phyloP scores from a whole-genome alignment of 371 early-diverging fungal species.

The Choanephora cucurbitarum region DNA sequence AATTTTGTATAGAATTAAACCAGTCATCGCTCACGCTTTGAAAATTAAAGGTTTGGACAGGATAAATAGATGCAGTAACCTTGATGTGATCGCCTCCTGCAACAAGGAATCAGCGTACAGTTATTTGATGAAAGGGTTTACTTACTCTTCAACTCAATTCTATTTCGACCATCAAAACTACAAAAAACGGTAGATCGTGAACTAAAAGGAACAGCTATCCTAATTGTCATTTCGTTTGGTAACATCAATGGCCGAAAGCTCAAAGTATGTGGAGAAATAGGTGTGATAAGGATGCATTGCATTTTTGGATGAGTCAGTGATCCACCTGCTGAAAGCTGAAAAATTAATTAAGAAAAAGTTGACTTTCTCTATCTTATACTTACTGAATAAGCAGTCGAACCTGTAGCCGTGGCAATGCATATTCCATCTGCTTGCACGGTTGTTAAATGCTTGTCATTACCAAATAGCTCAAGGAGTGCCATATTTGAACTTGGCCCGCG shows the following conservation, averaged over 20 bases:
- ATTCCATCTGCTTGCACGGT: conserved; percentile 91
- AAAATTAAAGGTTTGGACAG: conserved; percentile 71
- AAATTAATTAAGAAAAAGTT: not conserved
- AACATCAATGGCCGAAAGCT: conserved; percentile 93
- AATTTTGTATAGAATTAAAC: conserved; percentile 77
- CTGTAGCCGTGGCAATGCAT: conserved; percentile 91
- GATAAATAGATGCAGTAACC: conserved; percentile 81
- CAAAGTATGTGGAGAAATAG: conserved; percentile 93
- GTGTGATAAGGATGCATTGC: conserved; percentile 88
- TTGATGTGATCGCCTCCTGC: conserved; percentile 86
- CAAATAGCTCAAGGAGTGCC: conserved; percentile 87
- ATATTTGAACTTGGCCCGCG: conserved; percentile 90
- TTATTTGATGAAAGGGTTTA: not conserved
- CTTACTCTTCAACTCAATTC: conserved; percentile 78
- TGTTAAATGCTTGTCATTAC: conserved; percentile 81
- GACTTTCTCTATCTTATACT: conserved; percentile 35
- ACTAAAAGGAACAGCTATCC: conserved; percentile 72
- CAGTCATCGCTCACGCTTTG: conserved; percentile 73
- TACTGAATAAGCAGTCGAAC: conserved; percentile 93
- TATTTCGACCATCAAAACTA: conserved; percentile 88
- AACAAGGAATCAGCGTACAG: too few species aligned
- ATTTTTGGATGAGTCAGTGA: conserved; percentile 94
- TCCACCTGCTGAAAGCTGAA: conserved; percentile 85
- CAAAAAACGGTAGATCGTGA: conserved; percentile 76
- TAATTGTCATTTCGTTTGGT: conserved; percentile 83